phyloP scores from a whole-genome alignment of 1,284 basidiomycete species.

The Melampsora americana region DNA sequence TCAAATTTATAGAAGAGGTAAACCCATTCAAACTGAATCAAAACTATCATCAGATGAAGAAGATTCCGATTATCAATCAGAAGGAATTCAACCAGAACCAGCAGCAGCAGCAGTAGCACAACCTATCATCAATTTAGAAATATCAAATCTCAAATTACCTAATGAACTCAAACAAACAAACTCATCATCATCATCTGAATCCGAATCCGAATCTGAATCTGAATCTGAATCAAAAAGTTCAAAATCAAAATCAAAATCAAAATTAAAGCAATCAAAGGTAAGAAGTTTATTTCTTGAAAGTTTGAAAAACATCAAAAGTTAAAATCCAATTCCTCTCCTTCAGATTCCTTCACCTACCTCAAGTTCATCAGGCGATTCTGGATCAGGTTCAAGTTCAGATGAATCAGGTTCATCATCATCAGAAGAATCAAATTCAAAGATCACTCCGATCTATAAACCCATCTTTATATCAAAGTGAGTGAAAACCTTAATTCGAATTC shows the following conservation, averaged over 20 bases:
- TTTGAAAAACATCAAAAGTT: background rate
- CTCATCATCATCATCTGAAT: background rate
- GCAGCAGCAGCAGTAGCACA: too few species aligned
- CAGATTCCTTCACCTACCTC: background rate
- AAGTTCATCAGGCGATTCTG: background rate
- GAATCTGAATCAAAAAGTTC: background rate
- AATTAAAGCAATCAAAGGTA: conserved; percentile 3
- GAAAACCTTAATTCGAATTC: background rate
- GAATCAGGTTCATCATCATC: conserved; percentile 1
- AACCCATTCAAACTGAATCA: background rate
- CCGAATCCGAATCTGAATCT: conserved; percentile 9
- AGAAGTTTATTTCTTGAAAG: background rate
- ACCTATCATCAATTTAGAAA: too few species aligned
- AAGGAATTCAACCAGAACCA: too few species aligned
- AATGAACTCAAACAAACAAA: too few species aligned
- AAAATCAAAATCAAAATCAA: background rate
- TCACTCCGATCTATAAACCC: conserved; percentile 67
- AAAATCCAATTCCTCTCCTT: background rate
- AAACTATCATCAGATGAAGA: too few species aligned
- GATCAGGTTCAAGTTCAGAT: conserved; percentile 7
- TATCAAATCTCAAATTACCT: too few species aligned
- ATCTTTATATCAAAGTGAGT: conserved; percentile 84
- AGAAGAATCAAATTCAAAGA: conserved; percentile 11
- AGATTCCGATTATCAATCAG: too few species aligned
- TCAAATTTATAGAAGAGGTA: conserved; percentile 25